A percentile compares a stretch with the other conserved stretches of the same genome.
Evolutionary conservation across 2,329 filamentous ascomycete species (phyloP).

Genomic region (Hypoxylon rubiginosum): DNA sequence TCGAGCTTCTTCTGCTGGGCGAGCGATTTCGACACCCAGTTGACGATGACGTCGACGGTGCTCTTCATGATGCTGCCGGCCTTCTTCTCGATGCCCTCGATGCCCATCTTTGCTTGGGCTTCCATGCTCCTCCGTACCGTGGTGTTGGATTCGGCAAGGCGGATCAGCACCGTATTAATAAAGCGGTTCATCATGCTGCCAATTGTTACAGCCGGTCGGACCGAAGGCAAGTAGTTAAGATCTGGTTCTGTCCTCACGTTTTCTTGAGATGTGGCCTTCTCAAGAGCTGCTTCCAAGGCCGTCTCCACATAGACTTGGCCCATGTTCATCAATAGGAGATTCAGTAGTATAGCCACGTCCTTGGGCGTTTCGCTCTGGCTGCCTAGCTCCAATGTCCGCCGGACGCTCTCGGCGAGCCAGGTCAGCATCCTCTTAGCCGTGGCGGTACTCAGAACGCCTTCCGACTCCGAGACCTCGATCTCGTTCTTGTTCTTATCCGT

Average conservation of each 20-base stretch:
- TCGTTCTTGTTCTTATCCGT: conserved; percentile 83
- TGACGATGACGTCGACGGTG: conserved; percentile 75
- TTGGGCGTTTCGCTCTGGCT: conserved; percentile 91
- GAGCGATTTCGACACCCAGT: conserved; percentile 81
- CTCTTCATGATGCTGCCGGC: conserved; percentile 72
- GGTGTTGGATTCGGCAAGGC: conserved; percentile 88
- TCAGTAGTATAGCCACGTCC: conserved; percentile 87
- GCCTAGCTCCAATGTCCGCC: conserved; percentile 90
- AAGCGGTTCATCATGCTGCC: conserved; percentile 94
- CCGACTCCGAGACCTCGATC: conserved; percentile 90
- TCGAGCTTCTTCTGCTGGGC: conserved; percentile 87
- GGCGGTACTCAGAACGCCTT: conserved; percentile 84
- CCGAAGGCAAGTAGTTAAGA: conserved; percentile 81
- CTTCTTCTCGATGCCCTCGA: conserved; percentile 86
- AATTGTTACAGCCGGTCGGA: conserved; percentile 87
- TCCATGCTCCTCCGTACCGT: conserved; percentile 93
- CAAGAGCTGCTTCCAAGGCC: conserved; percentile 76
- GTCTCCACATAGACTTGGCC: conserved; percentile 83
- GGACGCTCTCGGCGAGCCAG: conserved; percentile 96
- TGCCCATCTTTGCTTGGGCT: conserved; percentile 79
- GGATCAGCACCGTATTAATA: conserved; percentile 89
- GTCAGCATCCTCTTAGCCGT: conserved; percentile 98
- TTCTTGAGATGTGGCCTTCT: conserved; percentile 82
- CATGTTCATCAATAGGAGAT: conserved; percentile 87
- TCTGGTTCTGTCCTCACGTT: conserved; percentile 87